These are phyloP conservation scores for Xanthoconium purpureum DNA, from an alignment of 768 basidiomycete species.

Conservation along the genomic window DNA sequence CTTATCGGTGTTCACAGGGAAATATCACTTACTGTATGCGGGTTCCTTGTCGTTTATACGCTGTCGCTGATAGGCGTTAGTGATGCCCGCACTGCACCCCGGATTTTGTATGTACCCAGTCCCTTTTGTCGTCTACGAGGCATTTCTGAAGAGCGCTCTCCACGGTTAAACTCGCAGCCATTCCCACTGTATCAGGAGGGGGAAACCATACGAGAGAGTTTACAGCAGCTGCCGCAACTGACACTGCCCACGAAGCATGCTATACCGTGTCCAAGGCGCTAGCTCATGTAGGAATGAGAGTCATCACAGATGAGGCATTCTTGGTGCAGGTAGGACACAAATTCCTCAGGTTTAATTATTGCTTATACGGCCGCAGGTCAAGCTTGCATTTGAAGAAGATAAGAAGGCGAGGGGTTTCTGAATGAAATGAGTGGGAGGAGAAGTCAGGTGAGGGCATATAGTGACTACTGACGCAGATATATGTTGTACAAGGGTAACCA, in stretches of 20 bases:
- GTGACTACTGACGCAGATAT: not conserved
- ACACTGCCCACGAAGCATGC: constrained; percentile 61
- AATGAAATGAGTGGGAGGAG: not conserved
- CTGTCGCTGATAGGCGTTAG: constrained; percentile 25
- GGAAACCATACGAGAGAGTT: constrained; percentile 79
- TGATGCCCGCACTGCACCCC: constrained; percentile 69
- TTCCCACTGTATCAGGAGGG: constrained; percentile 67
- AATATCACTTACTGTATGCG: constrained; percentile 71
- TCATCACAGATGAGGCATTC: constrained; percentile 66
- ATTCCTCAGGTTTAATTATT: not conserved
- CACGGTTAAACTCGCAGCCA: constrained; percentile 44
- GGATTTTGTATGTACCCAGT: constrained; percentile 43
- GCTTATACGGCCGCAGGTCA: constrained; percentile 36
- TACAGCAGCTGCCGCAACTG: constrained; percentile 56
- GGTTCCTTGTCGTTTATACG: not conserved
- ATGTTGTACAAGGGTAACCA: not conserved
- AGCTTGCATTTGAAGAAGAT: constrained; percentile 48
- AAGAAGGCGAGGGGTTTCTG: constrained; percentile 18
- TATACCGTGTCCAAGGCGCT: constrained; percentile 68
- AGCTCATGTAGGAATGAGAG: constrained; percentile 65
- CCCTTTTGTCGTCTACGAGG: not conserved
- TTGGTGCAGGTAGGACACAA: constrained; percentile 44
- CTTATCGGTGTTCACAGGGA: constrained; percentile 15
- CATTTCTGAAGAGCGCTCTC: not conserved
- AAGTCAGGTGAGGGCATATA: not conserved